Base-by-base conservation (phyloP, 2,329 filamentous ascomycete species). In the Cadophora luteo-olivacea region DNA sequence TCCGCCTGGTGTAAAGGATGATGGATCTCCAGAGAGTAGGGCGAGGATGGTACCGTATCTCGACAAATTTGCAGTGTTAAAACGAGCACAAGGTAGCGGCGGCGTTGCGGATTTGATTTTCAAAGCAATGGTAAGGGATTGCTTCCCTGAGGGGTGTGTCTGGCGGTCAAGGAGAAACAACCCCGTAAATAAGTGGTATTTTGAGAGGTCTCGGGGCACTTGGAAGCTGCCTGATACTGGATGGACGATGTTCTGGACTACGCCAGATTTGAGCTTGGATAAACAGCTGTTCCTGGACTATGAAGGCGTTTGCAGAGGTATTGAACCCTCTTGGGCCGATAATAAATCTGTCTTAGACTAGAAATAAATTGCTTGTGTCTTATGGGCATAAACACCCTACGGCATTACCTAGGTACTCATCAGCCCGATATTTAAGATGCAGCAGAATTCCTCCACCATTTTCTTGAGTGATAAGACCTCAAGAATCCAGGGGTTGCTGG, bases 161-260 rank as follows among this genome's bases (percentile, higher is more conserved):
- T 99, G 96, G 96, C 86, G 76, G 32, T 97, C 92, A 78, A 85
- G 96, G 63, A 91, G 91, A 76, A 89, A 94, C 77, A 98, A 99
- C 77, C 95, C 94, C 0, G 96, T 99, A 4, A 99, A 99, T 78
- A 97, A 97, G 78, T 99, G 96, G 96, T 99, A 99, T 79, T 97
- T 98, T 81, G 96, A 99, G 81, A 86, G 96, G 60, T 93, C 92
- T 2, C 83, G 87, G 60, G 96, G 96, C 0, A 94, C 90, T 1
- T 92, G 90, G 85, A 96, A 97, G 81, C 81, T 99, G 48, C 84
- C 86, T 0, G 89, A 87, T n/a, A 92, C 87, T 57, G 91, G 94
- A 74, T 99, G 96, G 96, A 93, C 94, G 3, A 97, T 98, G 94
- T 99, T 99, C 77, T 99, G 96, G 94, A 99, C 96, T 1, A 96